phyloP scores from a whole-genome alignment of 345 rosid genomes.

The Gossypium australe region DNA sequence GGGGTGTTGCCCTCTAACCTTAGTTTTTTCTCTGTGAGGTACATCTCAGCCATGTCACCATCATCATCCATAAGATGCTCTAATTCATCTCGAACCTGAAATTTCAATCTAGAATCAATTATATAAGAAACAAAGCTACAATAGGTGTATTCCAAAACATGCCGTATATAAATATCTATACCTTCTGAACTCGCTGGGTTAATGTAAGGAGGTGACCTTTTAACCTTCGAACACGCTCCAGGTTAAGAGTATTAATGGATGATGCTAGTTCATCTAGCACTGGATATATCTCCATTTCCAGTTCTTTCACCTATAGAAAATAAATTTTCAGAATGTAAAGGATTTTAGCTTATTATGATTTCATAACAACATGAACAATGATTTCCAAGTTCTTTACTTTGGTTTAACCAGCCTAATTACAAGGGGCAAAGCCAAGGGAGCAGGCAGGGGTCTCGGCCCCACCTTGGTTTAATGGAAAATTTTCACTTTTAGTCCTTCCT shows the following conservation, averaged over 20 bases:
- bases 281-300: slow-evolving; percentile 83
- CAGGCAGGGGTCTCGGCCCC: no score
- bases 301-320: slow-evolving; percentile 64
- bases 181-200: slow-evolving; percentile 97
- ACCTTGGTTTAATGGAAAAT: no score
- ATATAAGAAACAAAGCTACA: slow-evolving; percentile 13
- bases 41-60: slow-evolving; percentile 98
- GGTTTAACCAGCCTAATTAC: not conserved
- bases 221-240: slow-evolving; percentile 82
- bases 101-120: slow-evolving; percentile 20
- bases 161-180: slow-evolving; percentile 18
- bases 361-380: not conserved
- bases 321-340: not conserved
- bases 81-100: slow-evolving; percentile 87
- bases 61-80: slow-evolving; percentile 99
- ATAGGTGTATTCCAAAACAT: slow-evolving; percentile 1
- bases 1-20: slow-evolving; percentile 57
- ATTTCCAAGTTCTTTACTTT: not conserved
- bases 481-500: no score
- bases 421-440: no score
- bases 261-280: slow-evolving; percentile 84
- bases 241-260: slow-evolving; percentile 74
- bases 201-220: slow-evolving; percentile 87
- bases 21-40: slow-evolving; percentile 86
- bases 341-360: not conserved